These are phyloP conservation scores for Emergomyces orientalis DNA, from an alignment of 2,329 filamentous ascomycete species.

Conservation along the genomic window DNA sequence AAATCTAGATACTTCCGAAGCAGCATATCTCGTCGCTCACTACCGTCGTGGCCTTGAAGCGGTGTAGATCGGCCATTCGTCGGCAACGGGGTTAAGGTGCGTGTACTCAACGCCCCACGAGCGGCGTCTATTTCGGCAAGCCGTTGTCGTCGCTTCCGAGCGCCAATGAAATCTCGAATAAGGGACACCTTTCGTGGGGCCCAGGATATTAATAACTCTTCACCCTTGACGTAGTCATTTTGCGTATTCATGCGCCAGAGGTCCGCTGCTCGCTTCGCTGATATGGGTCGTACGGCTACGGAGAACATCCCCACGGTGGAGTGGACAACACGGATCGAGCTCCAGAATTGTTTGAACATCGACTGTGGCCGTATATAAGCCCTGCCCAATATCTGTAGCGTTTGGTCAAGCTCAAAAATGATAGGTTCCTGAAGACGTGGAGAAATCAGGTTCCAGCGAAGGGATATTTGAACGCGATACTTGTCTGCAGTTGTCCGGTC, in stretches of 20 bases:
- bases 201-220: constrained; percentile 79
- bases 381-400: constrained; percentile 73
- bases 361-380: constrained; percentile 78
- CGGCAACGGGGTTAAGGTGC: constrained; percentile 30
- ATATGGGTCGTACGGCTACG: constrained; percentile 72
- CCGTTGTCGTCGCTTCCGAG: constrained; percentile 63
- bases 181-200: constrained; percentile 80
- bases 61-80: constrained; percentile 23
- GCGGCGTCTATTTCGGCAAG: constrained; percentile 68
- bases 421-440: constrained; percentile 79
- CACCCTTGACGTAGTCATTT: constrained; percentile 91
- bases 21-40: constrained; percentile 31
- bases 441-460: constrained; percentile 79
- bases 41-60: constrained; percentile 27
- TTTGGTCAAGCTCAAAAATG: constrained; percentile 71
- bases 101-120: constrained; percentile 35
- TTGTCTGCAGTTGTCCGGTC: constrained; percentile 89
- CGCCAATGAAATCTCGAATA: constrained; percentile 73
- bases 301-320: constrained; percentile 82
- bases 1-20: constrained; percentile 35
- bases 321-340: constrained; percentile 73
- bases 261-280: constrained; percentile 84
- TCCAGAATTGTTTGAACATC: constrained; percentile 80
- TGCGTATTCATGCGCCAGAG: constrained; percentile 94
- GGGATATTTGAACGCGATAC: constrained; percentile 77